These are phyloP conservation scores for Ceratocystiopsis sp. DNA, from an alignment of 2,329 filamentous ascomycete genomes.

Conservation along the genomic window DNA sequence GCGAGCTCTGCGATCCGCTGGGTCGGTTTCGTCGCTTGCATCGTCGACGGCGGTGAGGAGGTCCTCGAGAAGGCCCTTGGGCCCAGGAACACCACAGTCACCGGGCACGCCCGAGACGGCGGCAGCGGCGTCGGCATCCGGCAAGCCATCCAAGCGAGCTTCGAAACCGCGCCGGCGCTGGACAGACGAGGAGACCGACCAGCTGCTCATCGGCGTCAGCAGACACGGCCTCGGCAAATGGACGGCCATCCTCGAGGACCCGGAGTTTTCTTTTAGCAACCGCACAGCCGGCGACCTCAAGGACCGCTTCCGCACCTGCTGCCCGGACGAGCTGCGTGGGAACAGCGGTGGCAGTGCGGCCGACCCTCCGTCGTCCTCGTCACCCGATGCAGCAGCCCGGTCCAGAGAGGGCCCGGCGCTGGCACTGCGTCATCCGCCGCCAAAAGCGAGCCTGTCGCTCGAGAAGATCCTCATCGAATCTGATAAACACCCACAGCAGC, in stretches of 20 bases:
- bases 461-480: slow-evolving; percentile 38
- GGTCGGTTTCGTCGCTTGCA: too few relatives aligned
- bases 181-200: slow-evolving; percentile 48
- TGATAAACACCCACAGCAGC: slow-evolving; percentile 18
- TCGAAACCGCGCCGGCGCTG: slow-evolving; percentile 44
- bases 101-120: neutral
- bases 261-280: slow-evolving; percentile 41
- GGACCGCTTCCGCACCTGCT: slow-evolving; percentile 49
- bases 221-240: slow-evolving; percentile 48
- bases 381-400: neutral
- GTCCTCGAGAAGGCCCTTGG: too few relatives aligned
- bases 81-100: neutral
- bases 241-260: slow-evolving; percentile 46
- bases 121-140: slow-evolving; percentile 5
- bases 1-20: too few relatives aligned
- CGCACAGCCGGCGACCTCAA: slow-evolving; percentile 47
- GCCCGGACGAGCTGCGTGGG: slow-evolving; percentile 39
- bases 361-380: neutral
- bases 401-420: neutral
- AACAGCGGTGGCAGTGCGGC: slow-evolving; percentile 11
- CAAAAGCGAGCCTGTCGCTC: slow-evolving; percentile 31
- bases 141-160: slow-evolving; percentile 33
- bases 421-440: slow-evolving; percentile 13
- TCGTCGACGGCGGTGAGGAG: too few relatives aligned
- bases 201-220: slow-evolving; percentile 42